Conservation (phyloP, 2,329 filamentous ascomycete species). For the Cladosporium halotolerans region DNA sequence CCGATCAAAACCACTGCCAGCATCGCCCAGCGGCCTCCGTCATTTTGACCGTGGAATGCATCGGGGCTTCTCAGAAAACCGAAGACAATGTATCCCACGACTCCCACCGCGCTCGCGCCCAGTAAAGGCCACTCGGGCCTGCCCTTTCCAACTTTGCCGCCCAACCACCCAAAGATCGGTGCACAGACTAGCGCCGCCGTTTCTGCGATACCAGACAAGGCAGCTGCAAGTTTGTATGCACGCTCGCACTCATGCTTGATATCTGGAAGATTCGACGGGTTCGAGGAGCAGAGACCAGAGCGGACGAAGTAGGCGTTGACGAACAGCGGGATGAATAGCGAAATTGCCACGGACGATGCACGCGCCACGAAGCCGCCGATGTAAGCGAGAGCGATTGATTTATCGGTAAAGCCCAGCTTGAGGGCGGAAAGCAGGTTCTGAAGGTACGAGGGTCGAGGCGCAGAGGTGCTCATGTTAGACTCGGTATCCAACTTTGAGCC, state of each 20-base stretch:
- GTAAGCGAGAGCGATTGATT: slow-evolving; percentile 79
- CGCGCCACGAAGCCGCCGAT: slow-evolving; percentile 90
- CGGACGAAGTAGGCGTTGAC: slow-evolving; percentile 85
- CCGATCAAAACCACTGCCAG: slow-evolving; percentile 74
- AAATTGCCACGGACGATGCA: slow-evolving; percentile 90
- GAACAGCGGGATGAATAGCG: slow-evolving; percentile 87
- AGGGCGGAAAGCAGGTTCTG: slow-evolving; percentile 37
- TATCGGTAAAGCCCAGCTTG: slow-evolving; percentile 63
- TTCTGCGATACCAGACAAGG: slow-evolving; percentile 84
- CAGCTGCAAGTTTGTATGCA: slow-evolving; percentile 82
- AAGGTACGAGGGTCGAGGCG: slow-evolving; percentile 40
- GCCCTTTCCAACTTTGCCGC: slow-evolving; percentile 54
- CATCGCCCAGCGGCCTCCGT: slow-evolving; percentile 52
- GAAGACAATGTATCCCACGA: slow-evolving; percentile 71
- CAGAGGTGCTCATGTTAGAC: slow-evolving; percentile 18
- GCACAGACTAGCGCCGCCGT: slow-evolving; percentile 77
- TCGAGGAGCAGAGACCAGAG: slow-evolving; percentile 66
- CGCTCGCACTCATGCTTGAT: slow-evolving; percentile 78
- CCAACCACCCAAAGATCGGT: slow-evolving; percentile 79
- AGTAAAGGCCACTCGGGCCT: slow-evolving; percentile 63
- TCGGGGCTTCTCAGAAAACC: slow-evolving; percentile 73
- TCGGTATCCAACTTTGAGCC: slow-evolving; percentile 17
- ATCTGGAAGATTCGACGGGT: slow-evolving; percentile 44
- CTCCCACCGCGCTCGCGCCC: slow-evolving; percentile 63
- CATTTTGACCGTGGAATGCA: slow-evolving; percentile 52